Conservation (phyloP, 495 filamentous ascomycete genomes). For the Neurospora sp. region DNA sequence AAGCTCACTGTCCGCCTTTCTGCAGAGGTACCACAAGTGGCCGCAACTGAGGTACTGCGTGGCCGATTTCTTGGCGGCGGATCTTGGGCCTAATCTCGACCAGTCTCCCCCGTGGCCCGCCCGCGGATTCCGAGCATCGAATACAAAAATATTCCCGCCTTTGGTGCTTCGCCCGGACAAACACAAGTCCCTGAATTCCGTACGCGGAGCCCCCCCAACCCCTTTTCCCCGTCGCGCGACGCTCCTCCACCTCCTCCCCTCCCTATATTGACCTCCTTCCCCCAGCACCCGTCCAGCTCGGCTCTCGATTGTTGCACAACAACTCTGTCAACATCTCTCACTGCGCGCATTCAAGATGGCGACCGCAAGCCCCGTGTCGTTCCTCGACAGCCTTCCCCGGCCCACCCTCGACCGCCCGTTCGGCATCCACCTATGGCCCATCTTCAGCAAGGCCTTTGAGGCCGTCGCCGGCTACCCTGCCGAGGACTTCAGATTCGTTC, state of each 20-base stretch:
- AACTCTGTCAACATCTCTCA: neutral
- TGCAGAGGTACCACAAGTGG: slow-evolving; percentile 1
- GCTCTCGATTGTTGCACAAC: neutral
- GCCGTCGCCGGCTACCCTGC: slow-evolving; percentile 59
- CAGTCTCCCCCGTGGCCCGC: neutral
- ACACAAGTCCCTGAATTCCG: neutral
- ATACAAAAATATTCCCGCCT: neutral
- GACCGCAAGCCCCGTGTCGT: slow-evolving; percentile 36
- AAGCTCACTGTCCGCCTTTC: neutral
- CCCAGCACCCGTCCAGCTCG: neutral
- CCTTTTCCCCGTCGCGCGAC: neutral
- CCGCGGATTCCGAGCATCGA: slow-evolving; percentile 1
- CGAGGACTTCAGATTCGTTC: slow-evolving; percentile 57
- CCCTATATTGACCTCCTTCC: neutral
- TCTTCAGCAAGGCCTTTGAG: slow-evolving; percentile 80
- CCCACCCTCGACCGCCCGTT: slow-evolving; percentile 88
- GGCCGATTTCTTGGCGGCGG: slow-evolving; percentile 9
- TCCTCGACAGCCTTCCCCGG: slow-evolving; percentile 53
- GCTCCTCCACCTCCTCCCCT: neutral
- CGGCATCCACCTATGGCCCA: slow-evolving; percentile 84
- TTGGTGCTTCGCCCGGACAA: neutral
- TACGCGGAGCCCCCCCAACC: neutral
- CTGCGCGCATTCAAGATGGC: slow-evolving; percentile 24
- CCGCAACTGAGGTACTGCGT: slow-evolving; percentile 1
- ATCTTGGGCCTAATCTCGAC: slow-evolving; percentile 10